Conservation (phyloP, 2,329 filamentous ascomycete genomes). For the Nemania serpens region DNA sequence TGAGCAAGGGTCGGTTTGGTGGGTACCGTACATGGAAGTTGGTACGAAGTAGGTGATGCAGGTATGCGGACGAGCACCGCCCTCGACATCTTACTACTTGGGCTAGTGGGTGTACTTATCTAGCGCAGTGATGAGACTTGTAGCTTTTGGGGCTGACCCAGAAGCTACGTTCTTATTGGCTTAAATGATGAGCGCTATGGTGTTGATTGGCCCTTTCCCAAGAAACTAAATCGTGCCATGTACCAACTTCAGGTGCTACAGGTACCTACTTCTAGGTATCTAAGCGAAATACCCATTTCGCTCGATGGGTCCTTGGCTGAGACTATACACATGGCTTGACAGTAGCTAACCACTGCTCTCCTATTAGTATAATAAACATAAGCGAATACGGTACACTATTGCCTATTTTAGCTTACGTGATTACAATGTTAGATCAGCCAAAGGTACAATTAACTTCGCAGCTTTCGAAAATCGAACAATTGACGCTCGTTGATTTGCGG, state of each 20-base stretch:
- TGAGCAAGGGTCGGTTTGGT: too few relatives aligned
- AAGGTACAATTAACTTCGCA: background rate
- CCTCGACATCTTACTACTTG: constrained; percentile 5
- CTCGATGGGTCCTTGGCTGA: background rate
- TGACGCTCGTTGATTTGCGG: background rate
- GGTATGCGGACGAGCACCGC: too few relatives aligned
- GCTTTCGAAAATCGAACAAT: constrained; percentile 25
- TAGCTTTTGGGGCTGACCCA: background rate
- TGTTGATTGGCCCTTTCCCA: constrained; percentile 1
- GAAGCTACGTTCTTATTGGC: constrained; percentile 3
- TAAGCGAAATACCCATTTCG: too few relatives aligned
- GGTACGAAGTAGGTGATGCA: too few relatives aligned
- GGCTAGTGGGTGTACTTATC: background rate
- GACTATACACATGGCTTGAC: too few relatives aligned
- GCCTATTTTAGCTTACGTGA: constrained; percentile 11
- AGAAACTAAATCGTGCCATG: background rate
- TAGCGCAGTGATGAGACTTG: background rate
- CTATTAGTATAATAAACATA: background rate
- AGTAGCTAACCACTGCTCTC: too few relatives aligned
- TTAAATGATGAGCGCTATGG: background rate
- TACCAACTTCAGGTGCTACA: background rate
- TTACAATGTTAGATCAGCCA: constrained; percentile 3
- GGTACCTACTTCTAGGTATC: background rate
- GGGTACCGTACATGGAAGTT: too few relatives aligned
- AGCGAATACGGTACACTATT: background rate